Evolutionary conservation across 2,329 filamentous ascomycete species (phyloP), one percentile per base, ranked within the genome.

Genomic region (Claviceps digitariae): DNA sequence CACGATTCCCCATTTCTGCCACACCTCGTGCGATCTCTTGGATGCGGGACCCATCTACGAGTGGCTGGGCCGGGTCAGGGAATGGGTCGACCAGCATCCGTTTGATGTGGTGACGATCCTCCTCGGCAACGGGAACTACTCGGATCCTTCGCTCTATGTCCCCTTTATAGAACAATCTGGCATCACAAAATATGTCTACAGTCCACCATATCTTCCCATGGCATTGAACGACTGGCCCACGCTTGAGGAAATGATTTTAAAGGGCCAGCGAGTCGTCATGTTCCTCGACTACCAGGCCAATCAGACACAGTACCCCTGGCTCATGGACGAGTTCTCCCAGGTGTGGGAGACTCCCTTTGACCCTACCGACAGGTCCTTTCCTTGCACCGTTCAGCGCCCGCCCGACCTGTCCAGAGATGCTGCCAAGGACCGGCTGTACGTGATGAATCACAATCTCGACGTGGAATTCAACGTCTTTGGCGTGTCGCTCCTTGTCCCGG

Each of bases 291-390:
- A 94, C 72, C 74, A 84, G 58, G 87, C 89, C 58, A 83, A 95
- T 66, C 86, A 94, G 68, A 79, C 75, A 1, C 74, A 76, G 21
- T 84, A 88, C 20, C 89, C 90, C 0, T 96, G 88, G 81, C 77
- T 95, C 44, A 74, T 95, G 43, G 87, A 95, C 66, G 77, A 96
- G 68, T 96, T 95, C 71, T 79, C 79, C 6, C 86, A 95, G 63
- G 78, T 94, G 70, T 95, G 87, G 87, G 88, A 96, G 71, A 91
- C 90, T 1, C 87, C 87, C 0, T 96, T 95, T 65, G 87, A 89
- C 52, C 89, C 81, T 3, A 63, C 67, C 17, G 66, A 81, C 63
- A 69, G 69, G 49, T 66, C 67, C 0, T 95, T 95, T 65, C 89
- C 90, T 0, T 96, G 90, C 70, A 82, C 73, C 0, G 75, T 83